These are phyloP conservation scores for Neurospora intermedia DNA, from an alignment of 495 filamentous ascomycete species.

Conservation along the genomic window DNA sequence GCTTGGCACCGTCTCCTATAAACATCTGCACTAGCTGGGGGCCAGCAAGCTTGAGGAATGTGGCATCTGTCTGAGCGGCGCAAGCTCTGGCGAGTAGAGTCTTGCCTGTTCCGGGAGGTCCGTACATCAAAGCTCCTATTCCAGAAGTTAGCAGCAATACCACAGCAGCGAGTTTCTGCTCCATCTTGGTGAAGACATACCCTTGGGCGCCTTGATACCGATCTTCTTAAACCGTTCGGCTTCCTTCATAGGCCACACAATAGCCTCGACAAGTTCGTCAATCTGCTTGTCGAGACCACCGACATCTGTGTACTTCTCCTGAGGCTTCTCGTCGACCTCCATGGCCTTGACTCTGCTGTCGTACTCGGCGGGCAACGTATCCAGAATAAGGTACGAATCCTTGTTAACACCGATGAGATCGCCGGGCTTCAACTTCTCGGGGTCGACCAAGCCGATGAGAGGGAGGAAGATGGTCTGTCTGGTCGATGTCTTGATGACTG, in stretches of 20 bases:
- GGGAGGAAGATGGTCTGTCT: conserved; percentile 98
- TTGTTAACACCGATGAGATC: conserved; percentile 99
- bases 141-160: not conserved
- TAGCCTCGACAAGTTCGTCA: conserved; percentile 97
- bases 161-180: not conserved
- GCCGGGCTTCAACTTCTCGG: conserved; percentile 81
- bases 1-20: conserved; percentile 96
- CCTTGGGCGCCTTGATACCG: conserved; percentile 99
- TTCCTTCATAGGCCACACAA: conserved; percentile 99
- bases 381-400: conserved; percentile 96
- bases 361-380: conserved; percentile 97
- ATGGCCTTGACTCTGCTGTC: conserved; percentile 99
- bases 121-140: conserved; percentile 93
- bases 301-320: conserved; percentile 97
- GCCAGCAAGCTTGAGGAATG: conserved; percentile 96
- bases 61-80: conserved; percentile 95
- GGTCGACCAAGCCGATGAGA: conserved; percentile 93
- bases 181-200: conserved; percentile 35
- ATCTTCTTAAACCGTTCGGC: conserved; percentile 98
- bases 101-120: conserved; percentile 92
- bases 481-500: conserved; percentile 99
- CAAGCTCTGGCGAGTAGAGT: conserved; percentile 95
- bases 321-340: conserved; percentile 99
- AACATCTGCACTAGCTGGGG: conserved; percentile 99
- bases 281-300: conserved; percentile 98